Conservation (phyloP, 2,329 filamentous ascomycete species). For the Pseudocercospora musae region DNA sequence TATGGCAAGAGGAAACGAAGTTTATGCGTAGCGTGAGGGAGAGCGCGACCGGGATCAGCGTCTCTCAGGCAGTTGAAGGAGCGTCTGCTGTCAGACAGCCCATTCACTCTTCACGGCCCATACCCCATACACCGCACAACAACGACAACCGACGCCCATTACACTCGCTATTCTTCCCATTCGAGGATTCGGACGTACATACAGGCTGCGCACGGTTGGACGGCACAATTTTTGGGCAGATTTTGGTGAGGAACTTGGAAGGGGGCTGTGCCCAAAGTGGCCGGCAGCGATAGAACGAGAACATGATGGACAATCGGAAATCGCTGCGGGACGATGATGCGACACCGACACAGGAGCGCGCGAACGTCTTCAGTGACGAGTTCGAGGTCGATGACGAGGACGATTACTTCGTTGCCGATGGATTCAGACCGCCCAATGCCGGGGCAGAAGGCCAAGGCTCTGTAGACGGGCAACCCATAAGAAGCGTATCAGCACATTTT, state of each 20-base stretch:
- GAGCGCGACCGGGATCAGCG: background rate
- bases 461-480: slow-evolving; percentile 30
- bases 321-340: slow-evolving; percentile 30
- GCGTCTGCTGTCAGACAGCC: background rate
- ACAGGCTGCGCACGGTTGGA: background rate
- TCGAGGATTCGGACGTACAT: background rate
- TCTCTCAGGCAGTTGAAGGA: background rate
- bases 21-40: background rate
- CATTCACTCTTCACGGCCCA: background rate
- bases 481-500: slow-evolving; percentile 33
- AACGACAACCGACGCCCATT: background rate
- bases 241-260: slow-evolving; percentile 14
- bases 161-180: slow-evolving; percentile 5
- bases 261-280: slow-evolving; percentile 24
- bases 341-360: slow-evolving; percentile 33
- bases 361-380: slow-evolving; percentile 50
- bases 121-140: background rate
- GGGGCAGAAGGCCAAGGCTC: slow-evolving; percentile 26
- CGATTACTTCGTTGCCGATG: slow-evolving; percentile 43
- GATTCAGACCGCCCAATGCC: slow-evolving; percentile 44
- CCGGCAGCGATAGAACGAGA: slow-evolving; percentile 11
- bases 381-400: slow-evolving; percentile 45
- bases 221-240: background rate
- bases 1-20: background rate
- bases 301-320: slow-evolving; percentile 25